phyloP scores from a whole-genome alignment of 108 stramenopile species.

The Cylindrotheca closterium region DNA sequence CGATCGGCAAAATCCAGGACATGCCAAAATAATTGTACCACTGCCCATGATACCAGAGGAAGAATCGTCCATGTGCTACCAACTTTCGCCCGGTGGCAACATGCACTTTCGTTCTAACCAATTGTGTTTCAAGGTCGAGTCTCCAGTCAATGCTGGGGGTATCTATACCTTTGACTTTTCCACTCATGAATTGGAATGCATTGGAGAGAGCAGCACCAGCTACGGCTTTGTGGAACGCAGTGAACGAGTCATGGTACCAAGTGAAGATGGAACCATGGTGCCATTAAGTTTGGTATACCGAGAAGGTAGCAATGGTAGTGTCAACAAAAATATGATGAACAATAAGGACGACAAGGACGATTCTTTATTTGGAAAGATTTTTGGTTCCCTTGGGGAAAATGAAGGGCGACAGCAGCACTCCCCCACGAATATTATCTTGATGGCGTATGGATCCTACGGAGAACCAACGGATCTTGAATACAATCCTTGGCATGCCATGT shows the following conservation, averaged over 20 bases:
- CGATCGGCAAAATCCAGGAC: not conserved
- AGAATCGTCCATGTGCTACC: conserved; percentile 3
- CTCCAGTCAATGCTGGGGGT: conserved; percentile 15
- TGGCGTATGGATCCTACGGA: conserved; percentile 74
- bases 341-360: not conserved
- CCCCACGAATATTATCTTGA: conserved; percentile 24
- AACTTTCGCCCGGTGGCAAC: conserved; percentile 39
- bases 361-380: not conserved
- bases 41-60: not conserved
- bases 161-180: conserved; percentile 32
- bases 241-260: conserved; percentile 27
- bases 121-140: conserved; percentile 29
- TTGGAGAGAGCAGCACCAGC: not conserved
- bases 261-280: conserved; percentile 37
- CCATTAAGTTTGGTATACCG: conserved; percentile 38
- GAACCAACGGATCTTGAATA: conserved; percentile 40
- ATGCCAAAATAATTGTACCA: not conserved
- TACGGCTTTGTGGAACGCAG: not conserved
- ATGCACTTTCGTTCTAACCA: conserved; percentile 25
- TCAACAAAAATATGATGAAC: no score
- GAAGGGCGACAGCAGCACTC: not conserved
- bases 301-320: not conserved
- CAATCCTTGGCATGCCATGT: conserved; percentile 36
- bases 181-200: not conserved
- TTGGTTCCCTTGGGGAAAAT: not conserved